These are phyloP conservation scores for Plasmodium reichenowi DNA, from an alignment of 169 alveolate species.

Conservation along the genomic window DNA sequence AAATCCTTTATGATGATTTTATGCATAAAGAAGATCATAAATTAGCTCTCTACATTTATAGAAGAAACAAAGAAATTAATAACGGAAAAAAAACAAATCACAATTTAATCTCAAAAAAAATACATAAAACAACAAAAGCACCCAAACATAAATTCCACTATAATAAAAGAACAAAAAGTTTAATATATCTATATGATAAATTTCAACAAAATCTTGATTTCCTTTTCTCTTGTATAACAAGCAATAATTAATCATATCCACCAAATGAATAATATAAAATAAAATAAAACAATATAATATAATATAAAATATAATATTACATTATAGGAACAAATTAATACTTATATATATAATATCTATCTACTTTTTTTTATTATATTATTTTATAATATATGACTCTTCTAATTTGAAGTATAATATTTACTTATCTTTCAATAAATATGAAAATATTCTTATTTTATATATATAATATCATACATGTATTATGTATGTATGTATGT, in stretches of 20 bases:
- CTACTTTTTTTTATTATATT: too few relatives aligned
- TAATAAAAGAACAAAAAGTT: constrained; percentile 18
- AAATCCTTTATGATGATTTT: not conserved
- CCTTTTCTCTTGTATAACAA: constrained; percentile 47
- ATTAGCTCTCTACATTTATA: constrained; percentile 62
- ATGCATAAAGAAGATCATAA: constrained; percentile 23
- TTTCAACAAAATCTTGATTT: constrained; percentile 29
- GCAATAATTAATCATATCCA: constrained; percentile 1
- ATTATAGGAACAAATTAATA: too few relatives aligned
- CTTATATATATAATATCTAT: too few relatives aligned
- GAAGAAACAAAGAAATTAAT: constrained; percentile 18
- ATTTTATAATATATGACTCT: too few relatives aligned
- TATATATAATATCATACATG: too few relatives aligned
- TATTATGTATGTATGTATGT: too few relatives aligned
- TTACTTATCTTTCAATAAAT: too few relatives aligned
- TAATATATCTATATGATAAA: constrained; percentile 19
- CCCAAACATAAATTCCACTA: not conserved
- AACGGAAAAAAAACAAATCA: constrained; percentile 33
- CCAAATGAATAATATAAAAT: too few relatives aligned
- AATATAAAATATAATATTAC: too few relatives aligned
- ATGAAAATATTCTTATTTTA: too few relatives aligned
- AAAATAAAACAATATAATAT: too few relatives aligned
- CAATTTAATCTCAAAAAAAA: constrained; percentile 24
- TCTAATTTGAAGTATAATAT: too few relatives aligned
- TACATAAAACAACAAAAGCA: constrained; percentile 1